Evolutionary conservation across 1,284 basidiomycete species (phyloP).

Genomic region (Dichomitus squalens): DNA sequence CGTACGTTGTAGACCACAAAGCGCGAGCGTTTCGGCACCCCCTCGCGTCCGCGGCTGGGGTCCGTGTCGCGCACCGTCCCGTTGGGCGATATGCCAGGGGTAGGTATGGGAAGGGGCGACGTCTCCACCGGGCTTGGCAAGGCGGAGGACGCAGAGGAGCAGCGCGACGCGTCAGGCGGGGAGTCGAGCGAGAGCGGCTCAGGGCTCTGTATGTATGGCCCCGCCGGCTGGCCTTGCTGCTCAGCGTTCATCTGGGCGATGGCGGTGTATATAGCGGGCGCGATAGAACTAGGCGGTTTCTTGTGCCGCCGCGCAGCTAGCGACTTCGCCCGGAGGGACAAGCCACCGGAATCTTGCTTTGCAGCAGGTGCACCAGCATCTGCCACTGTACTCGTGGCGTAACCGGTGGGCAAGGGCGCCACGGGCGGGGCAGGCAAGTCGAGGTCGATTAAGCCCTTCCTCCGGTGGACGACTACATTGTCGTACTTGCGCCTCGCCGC

Average conservation of each 20-base stretch:
- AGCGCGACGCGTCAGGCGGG: conserved; percentile 51
- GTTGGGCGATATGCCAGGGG: conserved; percentile 25
- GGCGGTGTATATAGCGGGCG: conserved; percentile 24
- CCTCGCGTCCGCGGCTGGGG: conserved; percentile 22
- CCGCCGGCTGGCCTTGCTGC: conserved; percentile 16
- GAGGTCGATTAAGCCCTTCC: conserved; percentile 44
- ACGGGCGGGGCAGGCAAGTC: conserved; percentile 19
- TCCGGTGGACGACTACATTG: conserved; percentile 62
- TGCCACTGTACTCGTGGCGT: not conserved
- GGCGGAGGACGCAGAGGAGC: conserved; percentile 44
- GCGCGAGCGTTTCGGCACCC: conserved; percentile 45
- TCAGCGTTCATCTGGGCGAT: conserved; percentile 24
- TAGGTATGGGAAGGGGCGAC: conserved; percentile 28
- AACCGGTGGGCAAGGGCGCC: not conserved
- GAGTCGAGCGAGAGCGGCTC: conserved; percentile 35
- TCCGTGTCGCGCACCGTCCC: conserved; percentile 25
- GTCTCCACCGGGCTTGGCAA: conserved; percentile 39
- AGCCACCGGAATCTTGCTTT: not conserved
- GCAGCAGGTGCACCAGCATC: not conserved
- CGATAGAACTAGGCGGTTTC: conserved; percentile 47
- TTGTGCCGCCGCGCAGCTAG: conserved; percentile 41
- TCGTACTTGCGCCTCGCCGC: conserved; percentile 65
- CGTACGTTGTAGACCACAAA: conserved; percentile 54
- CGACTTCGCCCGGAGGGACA: conserved; percentile 34
- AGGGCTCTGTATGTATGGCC: conserved; percentile 22